Base-by-base conservation (phyloP, 345 rosid genomes). In the Lepidium didymum region DNA sequence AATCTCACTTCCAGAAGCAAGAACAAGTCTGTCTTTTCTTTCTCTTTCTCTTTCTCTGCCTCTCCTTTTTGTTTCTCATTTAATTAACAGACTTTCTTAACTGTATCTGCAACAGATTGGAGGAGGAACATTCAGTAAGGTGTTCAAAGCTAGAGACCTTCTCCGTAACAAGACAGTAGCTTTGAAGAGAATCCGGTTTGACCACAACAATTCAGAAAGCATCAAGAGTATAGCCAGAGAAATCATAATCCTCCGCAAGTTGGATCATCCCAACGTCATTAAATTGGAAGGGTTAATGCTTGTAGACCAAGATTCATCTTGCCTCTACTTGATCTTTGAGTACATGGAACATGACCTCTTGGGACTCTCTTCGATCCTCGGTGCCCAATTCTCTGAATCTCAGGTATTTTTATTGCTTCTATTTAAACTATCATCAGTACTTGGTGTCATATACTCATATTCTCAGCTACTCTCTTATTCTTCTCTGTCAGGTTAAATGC, bases 311-410 rank as follows among this genome's bases (percentile, higher is more conserved):
- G 80, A 77, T 46, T 80, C 92, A 11, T 83, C 86, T 67, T 83
- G 70, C 76, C 77, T 93, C 75, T 90, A 88, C 79, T 84, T 93
- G 71, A 80, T 93, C 69, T 88, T 93, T 25, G 98, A 93, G 76
- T 93, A 90, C 76, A 93, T 93, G 97, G 97, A 93, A 67, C 98
- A 93, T 75, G 98, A 93, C 73, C 94, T 93, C 57, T 83, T 88
- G 10, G 94, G 96, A 70, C 85, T 93, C 71, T 78, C 89, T 49
- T 81, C 98, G 13, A 75, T 84, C 69, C 92, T 94, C 25, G 87
- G 92, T 11, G 44, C 54, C 52, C 82, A 85, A 71, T 93, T 93
- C 77, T 69, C 86, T 0, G 96, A 93, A 73, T 81, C 94, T 47
- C 92, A 93, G 97, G 98, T 93, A 79, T 59, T 25, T 50, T 15